phyloP scores from a whole-genome alignment of 331 rosid genomes.

The Phaseolus coccineus region DNA sequence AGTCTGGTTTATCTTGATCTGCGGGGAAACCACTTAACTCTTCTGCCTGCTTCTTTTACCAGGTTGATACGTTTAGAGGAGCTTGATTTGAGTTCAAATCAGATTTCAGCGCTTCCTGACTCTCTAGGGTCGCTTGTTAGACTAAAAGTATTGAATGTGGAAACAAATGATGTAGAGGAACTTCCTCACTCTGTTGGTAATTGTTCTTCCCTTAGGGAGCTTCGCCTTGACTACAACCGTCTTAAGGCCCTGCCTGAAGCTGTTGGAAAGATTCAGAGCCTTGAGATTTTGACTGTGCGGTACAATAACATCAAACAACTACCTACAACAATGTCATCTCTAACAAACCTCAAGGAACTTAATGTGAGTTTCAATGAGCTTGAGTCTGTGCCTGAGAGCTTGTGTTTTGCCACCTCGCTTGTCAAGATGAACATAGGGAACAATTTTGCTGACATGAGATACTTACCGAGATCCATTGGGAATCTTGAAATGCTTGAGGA shows the following conservation, averaged over 20 bases:
- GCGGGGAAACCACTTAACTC: constrained; percentile 64
- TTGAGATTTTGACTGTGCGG: constrained; percentile 76
- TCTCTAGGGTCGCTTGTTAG: constrained; percentile 71
- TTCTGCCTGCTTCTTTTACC: constrained; percentile 75
- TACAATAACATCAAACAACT: constrained; percentile 83
- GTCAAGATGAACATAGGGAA: constrained; percentile 86
- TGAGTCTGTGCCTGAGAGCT: constrained; percentile 86
- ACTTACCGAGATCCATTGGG: constrained; percentile 83
- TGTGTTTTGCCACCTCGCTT: constrained; percentile 81
- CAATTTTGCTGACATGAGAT: constrained; percentile 84
- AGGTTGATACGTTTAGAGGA: constrained; percentile 74
- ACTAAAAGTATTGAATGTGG: constrained; percentile 70
- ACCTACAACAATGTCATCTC: constrained; percentile 87
- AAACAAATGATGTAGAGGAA: constrained; percentile 85
- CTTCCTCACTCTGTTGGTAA: constrained; percentile 80
- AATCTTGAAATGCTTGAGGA: constrained; percentile 94
- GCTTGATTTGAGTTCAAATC: constrained; percentile 84
- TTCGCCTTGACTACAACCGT: constrained; percentile 74
- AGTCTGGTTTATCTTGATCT: constrained; percentile 69
- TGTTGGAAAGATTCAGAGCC: constrained; percentile 78
- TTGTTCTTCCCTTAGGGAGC: constrained; percentile 76
- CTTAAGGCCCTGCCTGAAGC: constrained; percentile 95
- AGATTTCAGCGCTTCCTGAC: constrained; percentile 70
- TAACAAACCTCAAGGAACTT: constrained; percentile 77
- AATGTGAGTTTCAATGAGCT: constrained; percentile 91